These are phyloP conservation scores for Mariannaea elegans DNA, from an alignment of 2,329 filamentous ascomycete genomes.

Conservation along the genomic window DNA sequence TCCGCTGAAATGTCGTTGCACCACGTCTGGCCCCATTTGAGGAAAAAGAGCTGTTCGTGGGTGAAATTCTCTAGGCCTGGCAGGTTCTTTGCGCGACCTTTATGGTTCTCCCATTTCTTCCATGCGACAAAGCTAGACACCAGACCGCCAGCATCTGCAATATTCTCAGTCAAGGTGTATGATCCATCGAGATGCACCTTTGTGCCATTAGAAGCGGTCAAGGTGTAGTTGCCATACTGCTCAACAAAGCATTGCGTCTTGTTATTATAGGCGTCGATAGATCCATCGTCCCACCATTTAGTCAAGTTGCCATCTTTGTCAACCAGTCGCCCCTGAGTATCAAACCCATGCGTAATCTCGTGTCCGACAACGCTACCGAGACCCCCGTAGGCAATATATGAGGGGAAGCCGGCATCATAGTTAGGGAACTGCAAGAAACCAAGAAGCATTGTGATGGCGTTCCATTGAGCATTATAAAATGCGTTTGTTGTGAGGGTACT, in stretches of 20 bases:
- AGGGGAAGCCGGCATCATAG: constrained; percentile 69
- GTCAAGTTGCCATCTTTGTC: constrained; percentile 72
- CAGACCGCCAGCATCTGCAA: constrained; percentile 75
- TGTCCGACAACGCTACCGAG: constrained; percentile 75
- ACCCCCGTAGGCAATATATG: constrained; percentile 74
- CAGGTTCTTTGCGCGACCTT: constrained; percentile 58
- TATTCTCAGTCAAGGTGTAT: constrained; percentile 74
- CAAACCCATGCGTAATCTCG: constrained; percentile 76
- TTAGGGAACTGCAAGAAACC: constrained; percentile 75
- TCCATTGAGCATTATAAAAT: constrained; percentile 70
- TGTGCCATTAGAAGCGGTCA: constrained; percentile 64
- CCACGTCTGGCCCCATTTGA: constrained; percentile 72
- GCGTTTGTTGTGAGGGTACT: constrained; percentile 69
- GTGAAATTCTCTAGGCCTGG: constrained; percentile 70
- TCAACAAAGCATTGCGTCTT: constrained; percentile 72
- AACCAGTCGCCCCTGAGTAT: constrained; percentile 71
- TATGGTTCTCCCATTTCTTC: constrained; percentile 64
- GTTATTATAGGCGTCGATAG: constrained; percentile 65
- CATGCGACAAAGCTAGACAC: constrained; percentile 71
- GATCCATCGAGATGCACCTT: constrained; percentile 68
- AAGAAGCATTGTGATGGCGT: constrained; percentile 68
- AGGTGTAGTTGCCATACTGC: constrained; percentile 71
- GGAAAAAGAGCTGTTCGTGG: constrained; percentile 75
- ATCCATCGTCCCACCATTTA: constrained; percentile 73
- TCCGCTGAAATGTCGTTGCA: constrained; percentile 71